These are phyloP conservation scores for Fusarium zealandicum DNA, from an alignment of 2,329 filamentous ascomycete genomes.

Conservation along the genomic window DNA sequence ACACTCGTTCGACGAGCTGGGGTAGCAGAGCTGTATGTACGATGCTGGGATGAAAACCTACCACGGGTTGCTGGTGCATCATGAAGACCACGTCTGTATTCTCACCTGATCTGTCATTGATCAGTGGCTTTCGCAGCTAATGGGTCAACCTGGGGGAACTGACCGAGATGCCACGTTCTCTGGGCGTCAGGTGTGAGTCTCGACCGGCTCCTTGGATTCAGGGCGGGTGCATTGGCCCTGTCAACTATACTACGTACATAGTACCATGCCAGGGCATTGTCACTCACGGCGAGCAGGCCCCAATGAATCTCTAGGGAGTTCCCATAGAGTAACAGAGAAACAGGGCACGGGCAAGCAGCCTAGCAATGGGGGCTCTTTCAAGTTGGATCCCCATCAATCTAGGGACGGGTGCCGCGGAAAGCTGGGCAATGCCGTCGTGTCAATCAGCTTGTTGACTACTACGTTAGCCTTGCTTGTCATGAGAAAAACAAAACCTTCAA, in stretches of 20 bases:
- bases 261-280: conserved; percentile 28
- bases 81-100: not conserved
- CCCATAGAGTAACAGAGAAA: conserved; percentile 6
- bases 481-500: conserved; percentile 2
- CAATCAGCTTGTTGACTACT: conserved; percentile 1
- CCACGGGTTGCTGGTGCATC: not conserved
- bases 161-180: conserved; percentile 7
- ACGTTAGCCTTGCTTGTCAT: conserved; percentile 16
- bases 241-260: conserved; percentile 28
- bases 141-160: not conserved
- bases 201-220: conserved; percentile 34
- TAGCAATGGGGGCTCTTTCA: conserved; percentile 16
- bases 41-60: not conserved
- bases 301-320: conserved; percentile 7
- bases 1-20: conserved; percentile 17
- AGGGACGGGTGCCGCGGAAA: conserved; percentile 24
- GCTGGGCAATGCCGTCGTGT: conserved; percentile 18
- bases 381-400: conserved; percentile 10
- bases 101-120: not conserved
- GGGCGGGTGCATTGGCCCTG: conserved; percentile 33
- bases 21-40: not conserved
- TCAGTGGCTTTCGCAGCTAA: not conserved
- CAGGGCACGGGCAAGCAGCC: conserved; percentile 15
- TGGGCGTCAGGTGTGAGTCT: conserved; percentile 13
- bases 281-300: conserved; percentile 13